Conservation (phyloP, 345 rosid species). For the Euphorbia pulcherrima region DNA sequence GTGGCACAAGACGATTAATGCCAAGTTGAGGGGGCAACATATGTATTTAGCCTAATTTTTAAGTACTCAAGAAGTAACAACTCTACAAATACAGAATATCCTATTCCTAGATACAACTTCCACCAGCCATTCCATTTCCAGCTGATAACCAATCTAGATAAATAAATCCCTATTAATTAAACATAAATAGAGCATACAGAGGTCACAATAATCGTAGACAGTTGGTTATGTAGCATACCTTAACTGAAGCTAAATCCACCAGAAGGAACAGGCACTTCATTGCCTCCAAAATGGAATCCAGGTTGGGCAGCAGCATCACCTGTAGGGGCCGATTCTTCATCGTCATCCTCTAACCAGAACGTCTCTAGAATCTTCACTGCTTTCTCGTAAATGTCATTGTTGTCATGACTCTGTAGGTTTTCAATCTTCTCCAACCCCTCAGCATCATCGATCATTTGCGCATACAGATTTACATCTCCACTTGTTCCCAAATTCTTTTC, state of each 20-base stretch:
- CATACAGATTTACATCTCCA: slow-evolving; percentile 15
- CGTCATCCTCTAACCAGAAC: slow-evolving; percentile 22
- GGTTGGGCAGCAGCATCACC: slow-evolving; percentile 20
- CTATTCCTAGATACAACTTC: neutral
- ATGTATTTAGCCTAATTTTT: no score
- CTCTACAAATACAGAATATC: neutral
- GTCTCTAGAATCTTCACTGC: slow-evolving; percentile 27
- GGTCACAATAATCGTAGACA: neutral
- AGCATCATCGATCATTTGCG: slow-evolving; percentile 25
- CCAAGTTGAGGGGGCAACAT: no score
- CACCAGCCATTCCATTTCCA: neutral
- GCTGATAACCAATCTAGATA: neutral
- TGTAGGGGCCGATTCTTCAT: slow-evolving; percentile 9
- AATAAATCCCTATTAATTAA: neutral
- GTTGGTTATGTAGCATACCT: slow-evolving; percentile 10
- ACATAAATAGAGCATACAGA: neutral
- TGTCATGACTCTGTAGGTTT: slow-evolving; percentile 27
- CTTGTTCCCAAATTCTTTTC: slow-evolving; percentile 22
- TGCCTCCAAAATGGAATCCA: slow-evolving; percentile 19
- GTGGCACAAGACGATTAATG: no score
- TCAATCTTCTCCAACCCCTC: slow-evolving; percentile 26
- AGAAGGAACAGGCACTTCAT: slow-evolving; percentile 11
- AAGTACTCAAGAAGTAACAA: neutral
- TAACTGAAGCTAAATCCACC: slow-evolving; percentile 21
- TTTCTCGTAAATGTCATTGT: slow-evolving; percentile 25